A percentile compares a stretch with the other conserved stretches of the same genome.
Evolutionary conservation across 1,284 basidiomycete species (phyloP).

Genomic region (Cryptococcus maquisensis): DNA sequence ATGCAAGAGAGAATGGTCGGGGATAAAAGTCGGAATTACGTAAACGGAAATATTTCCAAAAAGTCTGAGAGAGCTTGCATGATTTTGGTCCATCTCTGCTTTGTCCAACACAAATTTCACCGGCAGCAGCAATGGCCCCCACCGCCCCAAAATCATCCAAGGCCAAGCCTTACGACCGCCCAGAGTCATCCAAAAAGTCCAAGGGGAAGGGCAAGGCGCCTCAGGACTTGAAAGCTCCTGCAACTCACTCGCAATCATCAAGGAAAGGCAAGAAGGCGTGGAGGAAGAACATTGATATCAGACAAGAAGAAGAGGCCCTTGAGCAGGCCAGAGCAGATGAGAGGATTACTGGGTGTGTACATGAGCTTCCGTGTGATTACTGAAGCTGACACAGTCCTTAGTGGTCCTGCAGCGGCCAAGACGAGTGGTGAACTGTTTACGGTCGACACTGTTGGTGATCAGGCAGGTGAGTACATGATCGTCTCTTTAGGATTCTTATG

Average conservation of each 20-base stretch:
- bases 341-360: constrained; percentile 64
- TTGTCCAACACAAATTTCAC: not conserved
- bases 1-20: constrained; percentile 6
- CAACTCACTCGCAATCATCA: constrained; percentile 66
- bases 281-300: constrained; percentile 85
- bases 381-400: constrained; percentile 1
- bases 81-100: not conserved
- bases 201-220: constrained; percentile 22
- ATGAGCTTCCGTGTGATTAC: not conserved
- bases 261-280: constrained; percentile 87
- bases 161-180: constrained; percentile 30
- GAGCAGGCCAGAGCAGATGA: constrained; percentile 74
- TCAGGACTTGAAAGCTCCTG: constrained; percentile 55
- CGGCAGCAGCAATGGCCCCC: constrained; percentile 9
- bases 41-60: not conserved
- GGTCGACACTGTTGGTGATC: constrained; percentile 73
- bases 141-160: not conserved
- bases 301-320: constrained; percentile 66
- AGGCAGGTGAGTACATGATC: constrained; percentile 54
- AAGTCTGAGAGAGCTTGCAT: not conserved
- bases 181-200: constrained; percentile 10
- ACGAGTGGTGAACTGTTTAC: constrained; percentile 69
- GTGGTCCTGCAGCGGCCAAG: constrained; percentile 38
- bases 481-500: not conserved
- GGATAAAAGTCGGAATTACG: not conserved